Evolutionary conservation across 495 filamentous ascomycete genomes (phyloP).

Genomic region (Talaromyces trachyspermus): DNA sequence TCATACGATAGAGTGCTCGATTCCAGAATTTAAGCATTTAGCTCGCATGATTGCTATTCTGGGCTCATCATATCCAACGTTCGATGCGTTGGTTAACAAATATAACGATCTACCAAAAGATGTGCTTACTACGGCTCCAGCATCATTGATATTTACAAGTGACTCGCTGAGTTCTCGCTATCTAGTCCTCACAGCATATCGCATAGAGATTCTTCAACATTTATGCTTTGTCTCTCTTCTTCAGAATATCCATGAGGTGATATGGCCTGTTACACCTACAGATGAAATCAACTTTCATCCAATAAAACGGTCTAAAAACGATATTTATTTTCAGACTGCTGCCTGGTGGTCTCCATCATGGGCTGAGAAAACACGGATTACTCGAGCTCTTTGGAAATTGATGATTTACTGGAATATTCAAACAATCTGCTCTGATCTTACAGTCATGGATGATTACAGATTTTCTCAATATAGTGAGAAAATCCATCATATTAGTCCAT

Average conservation of each 20-base stretch:
- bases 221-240: neutral
- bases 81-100: neutral
- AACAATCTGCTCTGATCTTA: neutral
- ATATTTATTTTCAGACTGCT: neutral
- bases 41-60: neutral
- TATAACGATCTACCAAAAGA: neutral
- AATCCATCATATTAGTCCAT: neutral
- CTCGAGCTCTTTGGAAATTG: neutral
- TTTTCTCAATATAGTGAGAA: neutral
- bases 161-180: neutral
- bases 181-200: neutral
- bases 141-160: too few species aligned
- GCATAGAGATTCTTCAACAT: neutral
- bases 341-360: neutral
- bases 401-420: slow-evolving; percentile 6
- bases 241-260: neutral
- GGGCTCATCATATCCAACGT: neutral
- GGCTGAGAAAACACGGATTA: neutral
- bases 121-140: neutral
- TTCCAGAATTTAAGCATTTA: neutral
- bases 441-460: neutral
- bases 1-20: neutral
- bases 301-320: neutral
- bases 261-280: neutral
- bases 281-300: neutral